phyloP scores from a whole-genome alignment of 2,329 filamentous ascomycete species.

The Fusarium nelsonii region DNA sequence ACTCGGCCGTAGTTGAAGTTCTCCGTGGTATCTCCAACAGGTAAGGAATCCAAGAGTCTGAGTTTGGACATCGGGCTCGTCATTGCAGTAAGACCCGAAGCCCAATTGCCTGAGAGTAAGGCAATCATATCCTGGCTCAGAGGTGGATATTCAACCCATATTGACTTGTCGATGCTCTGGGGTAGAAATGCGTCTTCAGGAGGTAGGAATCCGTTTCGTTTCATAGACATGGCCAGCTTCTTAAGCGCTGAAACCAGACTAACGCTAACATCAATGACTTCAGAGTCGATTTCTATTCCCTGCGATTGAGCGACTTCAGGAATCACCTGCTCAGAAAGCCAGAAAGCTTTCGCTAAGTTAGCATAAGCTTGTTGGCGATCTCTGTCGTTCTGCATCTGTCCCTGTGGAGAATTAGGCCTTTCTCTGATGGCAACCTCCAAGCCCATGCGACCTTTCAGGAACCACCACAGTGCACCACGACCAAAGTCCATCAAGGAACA shows the following conservation, averaged over 20 bases:
- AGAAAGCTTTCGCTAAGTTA: constrained; percentile 86
- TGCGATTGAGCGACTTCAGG: constrained; percentile 62
- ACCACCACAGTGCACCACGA: constrained; percentile 88
- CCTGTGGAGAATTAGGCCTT: constrained; percentile 64
- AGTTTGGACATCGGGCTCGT: constrained; percentile 62
- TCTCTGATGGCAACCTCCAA: constrained; percentile 79
- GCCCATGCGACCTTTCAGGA: constrained; percentile 81
- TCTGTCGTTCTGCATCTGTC: constrained; percentile 65
- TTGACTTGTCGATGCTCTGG: constrained; percentile 81
- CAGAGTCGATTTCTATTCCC: constrained; percentile 57
- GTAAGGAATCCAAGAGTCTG: constrained; percentile 75
- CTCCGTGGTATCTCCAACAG: constrained; percentile 78
- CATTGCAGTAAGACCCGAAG: constrained; percentile 61
- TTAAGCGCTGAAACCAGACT: constrained; percentile 73
- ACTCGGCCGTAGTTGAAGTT: constrained; percentile 85
- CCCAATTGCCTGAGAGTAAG: constrained; percentile 73
- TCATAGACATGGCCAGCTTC: constrained; percentile 85
- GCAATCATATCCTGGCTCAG: constrained; percentile 78
- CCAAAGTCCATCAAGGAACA: constrained; percentile 76
- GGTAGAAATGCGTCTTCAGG: constrained; percentile 76
- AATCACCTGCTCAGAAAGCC: constrained; percentile 74
- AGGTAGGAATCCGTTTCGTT: constrained; percentile 82
- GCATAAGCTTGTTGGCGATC: constrained; percentile 82
- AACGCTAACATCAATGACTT: constrained; percentile 66
- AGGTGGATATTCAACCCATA: constrained; percentile 84